phyloP scores from a whole-genome alignment of 495 filamentous ascomycete genomes.

The Aspergillus incahuasiensis region DNA sequence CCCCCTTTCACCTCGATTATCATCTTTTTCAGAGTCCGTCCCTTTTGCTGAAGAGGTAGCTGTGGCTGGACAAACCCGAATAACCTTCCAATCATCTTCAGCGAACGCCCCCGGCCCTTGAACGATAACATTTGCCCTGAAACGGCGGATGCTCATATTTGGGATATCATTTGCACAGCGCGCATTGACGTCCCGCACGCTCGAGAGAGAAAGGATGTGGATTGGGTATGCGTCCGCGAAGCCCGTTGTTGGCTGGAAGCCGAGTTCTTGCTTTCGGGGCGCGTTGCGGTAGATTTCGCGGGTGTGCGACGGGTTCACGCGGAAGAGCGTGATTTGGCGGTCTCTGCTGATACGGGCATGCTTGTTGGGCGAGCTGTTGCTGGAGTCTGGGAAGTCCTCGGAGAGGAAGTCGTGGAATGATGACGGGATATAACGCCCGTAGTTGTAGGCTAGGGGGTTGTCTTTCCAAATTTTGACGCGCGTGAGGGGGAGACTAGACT shows the following conservation, averaged over 20 bases:
- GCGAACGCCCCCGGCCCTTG: conserved; percentile 57
- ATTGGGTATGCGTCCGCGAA: conserved; percentile 90
- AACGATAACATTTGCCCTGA: conserved; percentile 80
- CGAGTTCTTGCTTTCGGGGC: conserved; percentile 60
- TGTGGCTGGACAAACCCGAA: conserved; percentile 44
- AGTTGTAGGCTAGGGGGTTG: conserved; percentile 42
- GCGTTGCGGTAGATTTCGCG: conserved; percentile 73
- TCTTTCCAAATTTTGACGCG: conserved; percentile 81
- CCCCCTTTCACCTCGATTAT: not conserved
- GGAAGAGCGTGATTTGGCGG: conserved; percentile 62
- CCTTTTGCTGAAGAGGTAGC: too few species aligned
- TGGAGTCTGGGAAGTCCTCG: not conserved
- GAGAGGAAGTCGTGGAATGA: conserved; percentile 55
- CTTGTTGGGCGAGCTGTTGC: not conserved
- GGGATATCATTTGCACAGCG: conserved; percentile 52
- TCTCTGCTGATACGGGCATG: not conserved
- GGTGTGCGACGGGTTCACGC: conserved; percentile 55
- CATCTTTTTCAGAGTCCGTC: not conserved
- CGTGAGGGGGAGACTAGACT: conserved; percentile 43
- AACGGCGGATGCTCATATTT: conserved; percentile 62
- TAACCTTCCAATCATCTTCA: conserved; percentile 77
- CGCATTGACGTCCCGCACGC: conserved; percentile 57
- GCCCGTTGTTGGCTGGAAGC: conserved; percentile 72
- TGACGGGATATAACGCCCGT: conserved; percentile 44
- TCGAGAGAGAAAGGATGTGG: conserved; percentile 72